Evolutionary conservation across 495 filamentous ascomycete genomes (phyloP), one percentile per base, ranked within the genome.

Genomic region (Neurospora terricola): DNA sequence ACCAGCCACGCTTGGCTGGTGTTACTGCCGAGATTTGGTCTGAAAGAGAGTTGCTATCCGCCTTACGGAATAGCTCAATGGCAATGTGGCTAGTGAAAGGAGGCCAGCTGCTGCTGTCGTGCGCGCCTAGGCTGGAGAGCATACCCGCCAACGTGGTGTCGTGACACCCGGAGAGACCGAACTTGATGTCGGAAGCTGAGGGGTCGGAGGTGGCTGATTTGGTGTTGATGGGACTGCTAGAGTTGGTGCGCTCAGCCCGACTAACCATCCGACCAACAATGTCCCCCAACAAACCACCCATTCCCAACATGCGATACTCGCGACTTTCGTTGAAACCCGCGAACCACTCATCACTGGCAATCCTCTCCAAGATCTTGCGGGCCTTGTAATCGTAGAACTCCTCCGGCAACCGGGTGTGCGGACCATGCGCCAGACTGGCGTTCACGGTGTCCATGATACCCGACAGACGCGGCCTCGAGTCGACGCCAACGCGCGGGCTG

Each of bases 371-470:
- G 69, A 94, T 90, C 3, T 83, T 85, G 6, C 87, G 81, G 4
- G 83, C 91, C 79, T 90, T 92, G 38, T 84, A 77, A 76, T 97
- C 93, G 80, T 99, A 98, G 81, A 99, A 99, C 70, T 94, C 92
- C 16, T 83, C 81, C 0, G 96, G 96, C 8, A 99, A 86, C 62
- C 84, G 86, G 0, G 93, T 97, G 16, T 86, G 86, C 0, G 91
- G 88, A 0, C 94, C 95, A 82, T 99, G 96, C 5, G 94, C 95
- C 16, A 92, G 84, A 2, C 92, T 96, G 30, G 92, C 87, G 80
- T 98, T 98, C 74, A 98, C 87, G 11, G 94, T 96, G 78, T 99
- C 96, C 90, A 94, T 94, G 72, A 99, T 92, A 38, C 96, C 96
- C 7, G 89, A 93, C 11, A 99, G 85, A 69, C 93, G 86, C 0